These are phyloP conservation scores for Austroboletus novae-zelandiae DNA, from an alignment of 1,284 basidiomycete species.

Conservation along the genomic window DNA sequence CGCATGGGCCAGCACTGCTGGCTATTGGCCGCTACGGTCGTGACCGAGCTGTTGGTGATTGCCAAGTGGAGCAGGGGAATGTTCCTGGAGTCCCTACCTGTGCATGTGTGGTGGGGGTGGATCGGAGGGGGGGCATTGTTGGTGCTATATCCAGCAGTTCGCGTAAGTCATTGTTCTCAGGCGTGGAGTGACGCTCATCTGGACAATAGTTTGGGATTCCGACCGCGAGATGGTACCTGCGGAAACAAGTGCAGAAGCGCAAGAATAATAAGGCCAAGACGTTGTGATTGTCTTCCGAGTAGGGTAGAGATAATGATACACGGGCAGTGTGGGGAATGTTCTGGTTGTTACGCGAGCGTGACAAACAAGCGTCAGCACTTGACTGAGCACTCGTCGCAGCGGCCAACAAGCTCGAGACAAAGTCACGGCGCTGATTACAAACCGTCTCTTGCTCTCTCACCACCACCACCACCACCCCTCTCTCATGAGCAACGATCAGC, in stretches of 20 bases:
- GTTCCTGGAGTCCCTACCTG: constrained; percentile 64
- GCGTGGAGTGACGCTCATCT: constrained; percentile 5
- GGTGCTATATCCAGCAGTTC: constrained; percentile 63
- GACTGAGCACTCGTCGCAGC: not conserved
- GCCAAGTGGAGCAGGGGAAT: constrained; percentile 75
- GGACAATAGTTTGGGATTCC: constrained; percentile 52
- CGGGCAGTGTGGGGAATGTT: constrained; percentile 22
- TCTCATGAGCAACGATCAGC: constrained; percentile 24
- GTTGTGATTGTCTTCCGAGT: constrained; percentile 13
- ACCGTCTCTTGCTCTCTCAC: constrained; percentile 18
- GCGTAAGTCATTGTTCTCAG: constrained; percentile 41
- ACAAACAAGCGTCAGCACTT: constrained; percentile 23
- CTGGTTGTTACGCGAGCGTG: constrained; percentile 27
- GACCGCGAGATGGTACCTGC: constrained; percentile 44
- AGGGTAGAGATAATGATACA: not conserved
- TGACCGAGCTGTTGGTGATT: constrained; percentile 74
- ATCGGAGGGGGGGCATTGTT: constrained; percentile 51
- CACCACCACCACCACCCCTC: constrained; percentile 13
- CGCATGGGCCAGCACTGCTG: constrained; percentile 87
- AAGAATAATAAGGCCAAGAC: constrained; percentile 36
- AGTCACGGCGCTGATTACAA: constrained; percentile 11
- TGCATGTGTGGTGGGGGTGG: constrained; percentile 64
- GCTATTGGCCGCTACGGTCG: constrained; percentile 77
- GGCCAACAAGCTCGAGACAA: not conserved
- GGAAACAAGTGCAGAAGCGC: constrained; percentile 35